A percentile compares a stretch with the other conserved stretches of the same genome.
Evolutionary conservation across 108 stramenopile genomes (phyloP).

Genomic region (Parietichytrium sp.): DNA sequence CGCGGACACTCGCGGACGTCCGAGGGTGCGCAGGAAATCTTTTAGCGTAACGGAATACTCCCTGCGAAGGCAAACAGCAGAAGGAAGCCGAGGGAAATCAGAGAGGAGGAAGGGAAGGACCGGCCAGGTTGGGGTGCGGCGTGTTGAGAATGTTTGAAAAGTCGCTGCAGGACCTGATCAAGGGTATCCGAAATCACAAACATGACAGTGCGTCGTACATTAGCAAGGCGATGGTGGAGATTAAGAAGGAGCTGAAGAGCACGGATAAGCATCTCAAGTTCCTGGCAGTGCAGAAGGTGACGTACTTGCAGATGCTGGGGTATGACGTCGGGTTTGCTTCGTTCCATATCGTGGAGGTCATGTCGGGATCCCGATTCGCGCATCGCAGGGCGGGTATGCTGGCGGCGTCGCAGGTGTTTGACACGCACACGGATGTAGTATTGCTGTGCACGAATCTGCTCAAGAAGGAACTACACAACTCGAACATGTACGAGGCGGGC

Average conservation of each 20-base stretch:
- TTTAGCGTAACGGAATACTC: too few relatives aligned
- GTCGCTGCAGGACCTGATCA: slow-evolving; percentile 86
- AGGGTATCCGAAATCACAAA: slow-evolving; percentile 94
- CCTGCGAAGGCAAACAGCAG: too few relatives aligned
- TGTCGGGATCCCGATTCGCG: slow-evolving; percentile 86
- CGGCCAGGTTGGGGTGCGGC: too few relatives aligned
- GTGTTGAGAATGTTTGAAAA: slow-evolving; percentile 82
- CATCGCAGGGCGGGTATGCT: slow-evolving; percentile 92
- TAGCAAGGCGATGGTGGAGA: slow-evolving; percentile 87
- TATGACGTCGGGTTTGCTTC: slow-evolving; percentile 93
- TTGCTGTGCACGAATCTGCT: slow-evolving; percentile 92
- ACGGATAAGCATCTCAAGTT: slow-evolving; percentile 84
- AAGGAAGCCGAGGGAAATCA: too few relatives aligned
- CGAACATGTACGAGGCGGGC: slow-evolving; percentile 86
- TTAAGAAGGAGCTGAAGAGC: slow-evolving; percentile 86
- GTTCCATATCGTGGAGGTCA: slow-evolving; percentile 89
- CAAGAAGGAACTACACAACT: slow-evolving; percentile 88
- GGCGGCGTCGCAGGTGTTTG: slow-evolving; percentile 88
- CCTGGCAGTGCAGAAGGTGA: slow-evolving; percentile 93
- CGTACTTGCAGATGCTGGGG: slow-evolving; percentile 93
- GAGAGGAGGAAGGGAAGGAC: too few relatives aligned
- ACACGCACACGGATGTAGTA: slow-evolving; percentile 89
- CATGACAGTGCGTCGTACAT: slow-evolving; percentile 89
- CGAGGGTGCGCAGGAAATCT: too few relatives aligned
- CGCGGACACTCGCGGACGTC: too few relatives aligned